These are phyloP conservation scores for Pseudogymnoascus sp. DNA, from an alignment of 2,329 filamentous ascomycete genomes.

Conservation along the genomic window DNA sequence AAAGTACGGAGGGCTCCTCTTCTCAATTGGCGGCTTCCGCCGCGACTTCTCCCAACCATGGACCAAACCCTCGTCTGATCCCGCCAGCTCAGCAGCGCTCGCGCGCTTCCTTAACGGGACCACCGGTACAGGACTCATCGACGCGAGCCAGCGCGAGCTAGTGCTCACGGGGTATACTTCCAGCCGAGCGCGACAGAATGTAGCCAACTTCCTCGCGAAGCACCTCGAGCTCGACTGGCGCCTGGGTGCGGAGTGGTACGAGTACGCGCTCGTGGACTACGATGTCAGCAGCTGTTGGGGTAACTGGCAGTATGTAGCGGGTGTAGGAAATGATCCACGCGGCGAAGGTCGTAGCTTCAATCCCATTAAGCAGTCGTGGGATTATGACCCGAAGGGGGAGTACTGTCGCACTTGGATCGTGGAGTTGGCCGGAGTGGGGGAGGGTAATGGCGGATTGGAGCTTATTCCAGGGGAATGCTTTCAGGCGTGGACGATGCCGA, in stretches of 20 bases:
- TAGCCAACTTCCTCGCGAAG: slow-evolving; percentile 65
- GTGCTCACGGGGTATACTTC: slow-evolving; percentile 70
- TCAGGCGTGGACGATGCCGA: slow-evolving; percentile 58
- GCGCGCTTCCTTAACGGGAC: slow-evolving; percentile 55
- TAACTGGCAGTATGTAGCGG: slow-evolving; percentile 76
- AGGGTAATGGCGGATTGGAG: slow-evolving; percentile 15
- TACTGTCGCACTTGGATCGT: slow-evolving; percentile 69
- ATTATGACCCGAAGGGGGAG: slow-evolving; percentile 62
- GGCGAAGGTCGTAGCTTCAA: slow-evolving; percentile 69
- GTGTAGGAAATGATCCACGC: slow-evolving; percentile 71
- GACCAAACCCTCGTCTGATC: slow-evolving; percentile 27
- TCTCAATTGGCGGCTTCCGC: slow-evolving; percentile 54
- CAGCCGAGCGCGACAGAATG: slow-evolving; percentile 68
- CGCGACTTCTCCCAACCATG: slow-evolving; percentile 38
- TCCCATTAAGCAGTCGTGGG: slow-evolving; percentile 69
- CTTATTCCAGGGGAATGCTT: slow-evolving; percentile 43
- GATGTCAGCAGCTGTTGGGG: slow-evolving; percentile 71
- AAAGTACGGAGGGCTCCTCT: slow-evolving; percentile 60
- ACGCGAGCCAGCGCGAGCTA: slow-evolving; percentile 67
- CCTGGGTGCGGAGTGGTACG: slow-evolving; percentile 75
- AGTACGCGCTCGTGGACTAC: slow-evolving; percentile 65
- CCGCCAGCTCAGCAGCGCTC: slow-evolving; percentile 40
- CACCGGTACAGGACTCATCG: slow-evolving; percentile 69
- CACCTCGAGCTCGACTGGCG: slow-evolving; percentile 72
- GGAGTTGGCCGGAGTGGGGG: slow-evolving; percentile 48